These are phyloP conservation scores for Penicillium sp. DNA, from an alignment of 2,329 filamentous ascomycete genomes.

Conservation along the genomic window DNA sequence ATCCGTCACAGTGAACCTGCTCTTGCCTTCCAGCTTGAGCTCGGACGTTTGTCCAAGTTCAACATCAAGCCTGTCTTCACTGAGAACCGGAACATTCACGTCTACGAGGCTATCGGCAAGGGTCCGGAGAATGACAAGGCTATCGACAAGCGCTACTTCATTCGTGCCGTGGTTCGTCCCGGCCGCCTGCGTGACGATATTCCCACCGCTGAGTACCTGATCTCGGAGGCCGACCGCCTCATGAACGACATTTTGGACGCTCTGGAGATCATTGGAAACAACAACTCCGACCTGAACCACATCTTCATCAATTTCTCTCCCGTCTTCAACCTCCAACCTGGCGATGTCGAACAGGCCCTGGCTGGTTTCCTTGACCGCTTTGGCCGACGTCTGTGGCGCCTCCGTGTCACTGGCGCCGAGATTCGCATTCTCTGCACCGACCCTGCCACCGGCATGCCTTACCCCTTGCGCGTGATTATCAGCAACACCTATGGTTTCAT, in stretches of 20 bases:
- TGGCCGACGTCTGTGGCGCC: slow-evolving; percentile 88
- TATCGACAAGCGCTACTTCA: slow-evolving; percentile 85
- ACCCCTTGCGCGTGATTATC: slow-evolving; percentile 92
- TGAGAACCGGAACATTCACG: slow-evolving; percentile 98
- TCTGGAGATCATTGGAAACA: slow-evolving; percentile 97
- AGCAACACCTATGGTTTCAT: slow-evolving; percentile 98
- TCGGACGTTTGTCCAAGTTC: slow-evolving; percentile 91
- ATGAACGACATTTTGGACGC: slow-evolving; percentile 98
- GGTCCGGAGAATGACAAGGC: slow-evolving; percentile 77
- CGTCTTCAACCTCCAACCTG: slow-evolving; percentile 85
- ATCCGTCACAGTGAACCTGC: slow-evolving; percentile 97
- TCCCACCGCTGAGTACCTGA: slow-evolving; percentile 95
- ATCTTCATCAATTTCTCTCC: slow-evolving; percentile 99
- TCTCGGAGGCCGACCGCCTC: slow-evolving; percentile 91
- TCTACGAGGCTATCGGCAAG: slow-evolving; percentile 95
- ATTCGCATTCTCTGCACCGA: slow-evolving; percentile 98
- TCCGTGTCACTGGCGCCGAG: slow-evolving; percentile 94
- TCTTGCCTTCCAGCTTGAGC: slow-evolving; percentile 96
- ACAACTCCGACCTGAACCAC: slow-evolving; percentile 98
- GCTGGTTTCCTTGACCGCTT: slow-evolving; percentile 96
- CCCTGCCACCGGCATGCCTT: slow-evolving; percentile 73
- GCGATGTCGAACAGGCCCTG: slow-evolving; percentile 87
- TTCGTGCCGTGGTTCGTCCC: slow-evolving; percentile 88
- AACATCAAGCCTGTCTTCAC: slow-evolving; percentile 98
- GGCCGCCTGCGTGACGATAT: slow-evolving; percentile 95